Base-by-base conservation (phyloP, 1,284 basidiomycete species). In the Exobasidium cylindrosporum region DNA sequence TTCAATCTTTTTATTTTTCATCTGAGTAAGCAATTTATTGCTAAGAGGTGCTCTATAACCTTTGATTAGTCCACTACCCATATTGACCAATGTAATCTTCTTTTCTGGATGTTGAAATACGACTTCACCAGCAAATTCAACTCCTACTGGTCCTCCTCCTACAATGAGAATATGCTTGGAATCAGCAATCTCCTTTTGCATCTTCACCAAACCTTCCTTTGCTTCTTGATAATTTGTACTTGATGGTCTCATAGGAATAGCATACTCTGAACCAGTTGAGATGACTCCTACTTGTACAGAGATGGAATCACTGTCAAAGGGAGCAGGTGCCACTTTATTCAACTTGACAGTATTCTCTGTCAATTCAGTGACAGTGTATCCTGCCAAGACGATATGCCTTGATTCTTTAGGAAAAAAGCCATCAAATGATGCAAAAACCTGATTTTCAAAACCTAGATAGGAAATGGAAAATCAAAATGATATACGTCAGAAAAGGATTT, bases 121-220 rank as follows among this genome's bases (percentile, higher is more conserved):
- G 30, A 74, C 62, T 32, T 74, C 68, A n/a, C 83, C 83, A 0
- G 81, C 80, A 46, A 81, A 72, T 64, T 84, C 83, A 30, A 83
- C 69, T 2, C 83, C 83, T 23, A 82, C 82, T 0, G 82, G 72
- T 4, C 83, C 83, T 50, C 70, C 72, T 11, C 72, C 72, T 4
- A 74, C 58, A 4, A 73, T 59, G 14, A 74, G 43, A 40, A 74
- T 60, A 29, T 63, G 45, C 54, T 65, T 57, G 7, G 72, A 68
- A 2, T 21, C 50, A 14, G 45, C 49, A 32, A 71, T 53, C 3
- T 73, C 53, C 14, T 31, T 58, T 53, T 72, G 70, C 35, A 65
- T 47, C 29, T 52, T 52, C 31, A 49, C 31, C 26, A 70, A 66
- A 10, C 57, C 47, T 3, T 55, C 58, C 17, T 64, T 30, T 13